A percentile compares a stretch with the other conserved stretches of the same genome.
Evolutionary conservation across 2,329 filamentous ascomycete genomes (phyloP).

Genomic region (Fusarium sp.): DNA sequence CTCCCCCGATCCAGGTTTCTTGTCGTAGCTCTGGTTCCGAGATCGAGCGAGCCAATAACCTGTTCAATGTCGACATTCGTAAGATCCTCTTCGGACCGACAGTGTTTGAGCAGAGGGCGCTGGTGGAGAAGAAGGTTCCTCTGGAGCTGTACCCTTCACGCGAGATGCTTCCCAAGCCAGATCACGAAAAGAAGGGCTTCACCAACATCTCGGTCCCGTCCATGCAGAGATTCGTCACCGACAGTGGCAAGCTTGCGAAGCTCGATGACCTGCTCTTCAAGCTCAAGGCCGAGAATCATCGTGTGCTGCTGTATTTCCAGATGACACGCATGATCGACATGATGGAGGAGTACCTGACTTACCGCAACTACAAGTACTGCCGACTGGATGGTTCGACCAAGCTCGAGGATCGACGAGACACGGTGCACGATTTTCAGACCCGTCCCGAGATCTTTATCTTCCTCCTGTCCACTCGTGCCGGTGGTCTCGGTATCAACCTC

Average conservation of each 20-base stretch:
- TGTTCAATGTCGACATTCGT: constrained; percentile 85
- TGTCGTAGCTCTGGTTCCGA: constrained; percentile 75
- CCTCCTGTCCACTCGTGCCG: constrained; percentile 92
- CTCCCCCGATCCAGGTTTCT: constrained; percentile 85
- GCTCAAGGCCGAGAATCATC: constrained; percentile 92
- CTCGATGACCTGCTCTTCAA: constrained; percentile 88
- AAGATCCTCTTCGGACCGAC: constrained; percentile 78
- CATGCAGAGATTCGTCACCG: constrained; percentile 97
- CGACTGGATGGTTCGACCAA: constrained; percentile 97
- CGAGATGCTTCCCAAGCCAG: constrained; percentile 79
- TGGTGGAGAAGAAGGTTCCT: constrained; percentile 80
- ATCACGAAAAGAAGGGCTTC: constrained; percentile 84
- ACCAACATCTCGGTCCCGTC: constrained; percentile 94
- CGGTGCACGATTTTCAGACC: constrained; percentile 95
- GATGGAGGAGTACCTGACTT: constrained; percentile 98
- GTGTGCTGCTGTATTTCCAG: constrained; percentile 98
- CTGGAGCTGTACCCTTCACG: constrained; percentile 71
- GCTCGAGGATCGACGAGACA: constrained; percentile 95
- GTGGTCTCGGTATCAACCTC: constrained; percentile 97
- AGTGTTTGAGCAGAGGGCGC: constrained; percentile 74
- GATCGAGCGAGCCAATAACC: constrained; percentile 75
- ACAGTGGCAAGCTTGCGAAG: constrained; percentile 94
- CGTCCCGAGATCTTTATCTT: constrained; percentile 97
- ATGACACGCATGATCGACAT: constrained; percentile 99
- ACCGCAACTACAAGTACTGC: constrained; percentile 99